A percentile compares a stretch with the other conserved stretches of the same genome.
Conservation (phyloP, 1,284 basidiomycete genomes). For the Ustilago loliicola region DNA sequence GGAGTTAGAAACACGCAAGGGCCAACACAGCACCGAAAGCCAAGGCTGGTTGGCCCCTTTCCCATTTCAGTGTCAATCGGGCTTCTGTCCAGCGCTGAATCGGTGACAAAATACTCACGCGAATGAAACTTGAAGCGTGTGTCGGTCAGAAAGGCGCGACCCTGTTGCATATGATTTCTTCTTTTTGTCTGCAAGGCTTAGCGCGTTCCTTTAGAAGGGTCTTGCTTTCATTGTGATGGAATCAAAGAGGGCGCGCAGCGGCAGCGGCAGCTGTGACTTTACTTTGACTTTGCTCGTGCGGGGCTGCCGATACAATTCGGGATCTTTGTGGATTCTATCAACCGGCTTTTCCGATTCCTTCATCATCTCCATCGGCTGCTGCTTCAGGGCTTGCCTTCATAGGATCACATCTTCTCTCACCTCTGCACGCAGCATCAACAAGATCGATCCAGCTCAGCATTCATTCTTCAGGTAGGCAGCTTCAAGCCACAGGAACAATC, state of each 20-base stretch:
- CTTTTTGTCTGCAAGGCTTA: not conserved
- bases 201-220: conserved; percentile 11
- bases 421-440: no score
- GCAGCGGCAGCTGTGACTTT: not conserved
- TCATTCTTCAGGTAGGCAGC: no score
- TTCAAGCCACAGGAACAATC: not conserved
- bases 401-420: not conserved
- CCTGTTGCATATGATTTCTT: conserved; percentile 4
- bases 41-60: not conserved
- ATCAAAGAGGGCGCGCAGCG: conserved; percentile 1
- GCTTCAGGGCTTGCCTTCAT: conserved; percentile 1
- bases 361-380: conserved; percentile 3
- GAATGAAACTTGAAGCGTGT: not conserved
- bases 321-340: not conserved
- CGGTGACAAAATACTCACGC: not conserved
- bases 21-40: not conserved
- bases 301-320: conserved; percentile 9
- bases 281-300: conserved; percentile 4
- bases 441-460: not conserved
- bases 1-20: conserved; percentile 24
- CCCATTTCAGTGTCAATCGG: not conserved
- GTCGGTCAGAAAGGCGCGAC: conserved; percentile 9
- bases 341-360: not conserved
- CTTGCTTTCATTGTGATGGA: not conserved
- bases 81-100: not conserved